phyloP scores from a whole-genome alignment of 139 green algal species.

The Coelastrella sp. region DNA sequence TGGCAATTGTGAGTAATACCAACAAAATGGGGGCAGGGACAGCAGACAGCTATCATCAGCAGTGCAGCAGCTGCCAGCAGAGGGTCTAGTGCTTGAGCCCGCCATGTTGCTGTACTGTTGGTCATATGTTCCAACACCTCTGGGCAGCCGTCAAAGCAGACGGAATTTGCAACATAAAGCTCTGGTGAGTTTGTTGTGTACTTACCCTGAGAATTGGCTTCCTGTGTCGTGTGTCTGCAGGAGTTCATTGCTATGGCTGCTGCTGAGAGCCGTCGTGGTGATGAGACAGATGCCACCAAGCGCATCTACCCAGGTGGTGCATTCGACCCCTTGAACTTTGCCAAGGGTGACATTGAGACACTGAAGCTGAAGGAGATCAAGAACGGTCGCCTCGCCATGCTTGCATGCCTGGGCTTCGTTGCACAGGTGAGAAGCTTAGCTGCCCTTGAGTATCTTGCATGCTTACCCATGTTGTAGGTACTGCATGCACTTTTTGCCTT shows the following conservation, averaged over 20 bases:
- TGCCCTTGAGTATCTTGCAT: no score
- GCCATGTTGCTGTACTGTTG: no score
- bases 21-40: not conserved
- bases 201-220: no score
- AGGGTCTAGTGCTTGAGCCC: no score
- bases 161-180: no score
- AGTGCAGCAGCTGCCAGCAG: not conserved
- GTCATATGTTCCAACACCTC: no score
- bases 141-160: no score
- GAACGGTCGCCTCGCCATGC: slow-evolving; percentile 87
- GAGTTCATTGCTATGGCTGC: slow-evolving; percentile 78
- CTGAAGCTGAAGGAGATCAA: slow-evolving; percentile 95
- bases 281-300: slow-evolving; percentile 74
- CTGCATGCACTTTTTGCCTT: not conserved
- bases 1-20: slow-evolving; percentile 69
- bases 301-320: slow-evolving; percentile 86
- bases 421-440: slow-evolving; percentile 21
- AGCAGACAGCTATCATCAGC: not conserved
- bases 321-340: slow-evolving; percentile 91
- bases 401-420: slow-evolving; percentile 57
- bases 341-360: slow-evolving; percentile 81
- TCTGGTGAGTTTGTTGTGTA: no score
- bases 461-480: not conserved
- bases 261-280: slow-evolving; percentile 75
- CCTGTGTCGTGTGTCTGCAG: slow-evolving; percentile 43